phyloP scores from a whole-genome alignment of 768 basidiomycete genomes.

The Dictyophora rubrovolvata region DNA sequence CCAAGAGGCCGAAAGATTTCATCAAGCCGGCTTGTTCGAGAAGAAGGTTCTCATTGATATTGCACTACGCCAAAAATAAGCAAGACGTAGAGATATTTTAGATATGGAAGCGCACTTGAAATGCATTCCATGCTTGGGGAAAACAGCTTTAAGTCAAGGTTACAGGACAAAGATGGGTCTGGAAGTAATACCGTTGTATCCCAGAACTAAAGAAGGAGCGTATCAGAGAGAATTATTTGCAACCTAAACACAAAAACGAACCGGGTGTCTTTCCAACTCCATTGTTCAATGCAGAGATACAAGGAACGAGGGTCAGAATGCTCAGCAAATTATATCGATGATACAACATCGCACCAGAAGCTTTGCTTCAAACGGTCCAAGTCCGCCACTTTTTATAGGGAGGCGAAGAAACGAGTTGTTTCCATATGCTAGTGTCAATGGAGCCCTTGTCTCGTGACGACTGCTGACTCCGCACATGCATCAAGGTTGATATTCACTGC shows the following conservation, averaged over 20 bases:
- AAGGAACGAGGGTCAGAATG: neutral
- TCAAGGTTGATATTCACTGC: neutral
- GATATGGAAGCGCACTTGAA: conserved; percentile 33
- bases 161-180: neutral
- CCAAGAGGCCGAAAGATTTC: conserved; percentile 41
- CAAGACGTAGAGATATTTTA: neutral
- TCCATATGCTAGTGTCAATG: neutral
- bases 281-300: conserved; percentile 12
- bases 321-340: neutral
- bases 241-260: conserved; percentile 11
- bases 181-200: conserved; percentile 46
- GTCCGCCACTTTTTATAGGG: neutral
- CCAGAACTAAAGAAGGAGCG: conserved; percentile 34
- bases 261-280: conserved; percentile 28
- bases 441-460: neutral
- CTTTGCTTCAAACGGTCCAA: neutral
- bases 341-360: neutral
- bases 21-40: conserved; percentile 39
- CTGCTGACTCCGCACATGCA: neutral
- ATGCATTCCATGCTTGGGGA: conserved; percentile 56
- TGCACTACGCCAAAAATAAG: conserved; percentile 31
- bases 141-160: neutral
- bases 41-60: conserved; percentile 45
- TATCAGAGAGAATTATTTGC: neutral
- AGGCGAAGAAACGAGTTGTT: neutral